Conservation (phyloP, 2,329 filamentous ascomycete genomes). For the Botrytis aclada region DNA sequence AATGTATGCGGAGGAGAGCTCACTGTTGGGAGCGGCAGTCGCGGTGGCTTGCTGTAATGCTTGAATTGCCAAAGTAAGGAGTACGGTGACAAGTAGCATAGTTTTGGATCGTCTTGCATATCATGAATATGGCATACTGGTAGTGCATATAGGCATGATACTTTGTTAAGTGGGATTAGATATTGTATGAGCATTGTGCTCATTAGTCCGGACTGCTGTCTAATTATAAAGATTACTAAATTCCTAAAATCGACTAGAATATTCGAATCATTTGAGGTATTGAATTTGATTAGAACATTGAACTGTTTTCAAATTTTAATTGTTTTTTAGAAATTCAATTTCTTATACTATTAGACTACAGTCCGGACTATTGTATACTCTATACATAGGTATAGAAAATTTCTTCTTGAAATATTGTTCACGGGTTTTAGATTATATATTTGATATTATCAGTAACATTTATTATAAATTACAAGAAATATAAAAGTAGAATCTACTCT, state of each 20-base stretch:
- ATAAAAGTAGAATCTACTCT: not conserved
- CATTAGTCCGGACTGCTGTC: too few species aligned
- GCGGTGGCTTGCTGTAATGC: conserved; percentile 49
- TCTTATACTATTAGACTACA: too few species aligned
- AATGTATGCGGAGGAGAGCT: conserved; percentile 69
- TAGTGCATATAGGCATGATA: not conserved
- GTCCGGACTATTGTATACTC: too few species aligned
- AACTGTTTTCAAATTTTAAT: too few species aligned
- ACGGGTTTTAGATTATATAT: not conserved
- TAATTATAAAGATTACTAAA: too few species aligned
- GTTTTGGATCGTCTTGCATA: not conserved
- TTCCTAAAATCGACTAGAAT: too few species aligned
- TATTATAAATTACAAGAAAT: not conserved
- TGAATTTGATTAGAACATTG: too few species aligned
- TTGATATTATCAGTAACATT: not conserved
- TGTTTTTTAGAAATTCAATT: too few species aligned
- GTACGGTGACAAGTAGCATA: not conserved
- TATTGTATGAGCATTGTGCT: not conserved
- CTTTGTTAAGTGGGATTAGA: not conserved
- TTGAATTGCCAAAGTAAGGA: not conserved
- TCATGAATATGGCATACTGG: not conserved
- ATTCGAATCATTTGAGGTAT: too few species aligned
- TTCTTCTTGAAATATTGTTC: not conserved
- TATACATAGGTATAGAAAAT: too few species aligned
- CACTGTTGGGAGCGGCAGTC: conserved; percentile 71